These are phyloP conservation scores for Paraurostyla sp. DNA, from an alignment of 73 alveolate species.

Conservation along the genomic window DNA sequence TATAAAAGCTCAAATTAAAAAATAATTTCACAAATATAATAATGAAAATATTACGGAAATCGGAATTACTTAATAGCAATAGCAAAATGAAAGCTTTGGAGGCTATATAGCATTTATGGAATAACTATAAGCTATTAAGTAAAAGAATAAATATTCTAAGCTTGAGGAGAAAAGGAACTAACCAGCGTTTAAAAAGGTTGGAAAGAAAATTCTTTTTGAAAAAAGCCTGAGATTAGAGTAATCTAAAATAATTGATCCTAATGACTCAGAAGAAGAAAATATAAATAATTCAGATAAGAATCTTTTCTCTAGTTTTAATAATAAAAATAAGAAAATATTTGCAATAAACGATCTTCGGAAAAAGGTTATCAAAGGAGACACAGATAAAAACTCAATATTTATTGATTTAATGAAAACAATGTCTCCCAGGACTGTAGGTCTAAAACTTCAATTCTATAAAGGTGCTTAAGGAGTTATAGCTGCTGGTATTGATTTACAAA, in stretches of 20 bases:
- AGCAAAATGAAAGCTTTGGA: not conserved
- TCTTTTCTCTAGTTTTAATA: not conserved
- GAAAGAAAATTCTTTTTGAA: not conserved
- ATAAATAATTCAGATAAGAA: too few relatives aligned
- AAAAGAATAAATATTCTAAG: not conserved
- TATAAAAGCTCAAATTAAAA: not conserved
- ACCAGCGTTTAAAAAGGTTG: constrained; percentile 19
- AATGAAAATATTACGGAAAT: too few relatives aligned
- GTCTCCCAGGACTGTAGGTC: constrained; percentile 38
- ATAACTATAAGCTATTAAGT: not conserved
- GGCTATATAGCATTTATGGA: not conserved
- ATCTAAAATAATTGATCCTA: constrained; percentile 36
- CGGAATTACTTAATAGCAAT: not conserved
- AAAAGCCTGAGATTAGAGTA: constrained; percentile 44
- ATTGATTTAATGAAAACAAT: constrained; percentile 44
- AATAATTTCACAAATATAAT: not conserved
- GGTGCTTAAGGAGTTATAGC: constrained; percentile 42
- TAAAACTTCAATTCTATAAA: constrained; percentile 2
- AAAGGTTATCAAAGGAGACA: constrained; percentile 18
- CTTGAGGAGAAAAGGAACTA: not conserved
- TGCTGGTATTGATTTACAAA: constrained; percentile 28
- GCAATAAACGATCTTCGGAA: constrained; percentile 18
- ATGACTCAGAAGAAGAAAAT: constrained; percentile 33
- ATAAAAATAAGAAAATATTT: not conserved
- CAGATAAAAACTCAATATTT: constrained; percentile 28